These are phyloP conservation scores for Naganishia onofrii DNA, from an alignment of 768 basidiomycete species.

Conservation along the genomic window DNA sequence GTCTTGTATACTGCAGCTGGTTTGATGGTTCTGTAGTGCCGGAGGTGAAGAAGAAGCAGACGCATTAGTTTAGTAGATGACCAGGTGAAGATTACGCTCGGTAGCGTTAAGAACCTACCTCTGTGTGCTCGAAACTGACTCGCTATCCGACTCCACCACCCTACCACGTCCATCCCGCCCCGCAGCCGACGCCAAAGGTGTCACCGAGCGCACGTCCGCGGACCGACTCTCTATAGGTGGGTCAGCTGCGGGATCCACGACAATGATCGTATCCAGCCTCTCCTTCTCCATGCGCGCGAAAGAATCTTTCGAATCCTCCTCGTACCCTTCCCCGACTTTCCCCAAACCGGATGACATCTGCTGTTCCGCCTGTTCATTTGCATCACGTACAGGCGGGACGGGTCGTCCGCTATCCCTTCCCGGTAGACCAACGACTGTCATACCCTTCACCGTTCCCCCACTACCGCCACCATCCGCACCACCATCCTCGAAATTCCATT, in stretches of 20 bases:
- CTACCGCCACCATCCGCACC: too few relatives aligned
- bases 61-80: too few relatives aligned
- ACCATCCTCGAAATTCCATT: constrained; percentile 81
- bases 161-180: not conserved
- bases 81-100: too few relatives aligned
- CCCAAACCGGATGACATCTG: not conserved
- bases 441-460: constrained; percentile 46
- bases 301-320: constrained; percentile 25
- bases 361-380: constrained; percentile 45
- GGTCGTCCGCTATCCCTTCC: constrained; percentile 60
- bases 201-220: not conserved
- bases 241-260: not conserved
- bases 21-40: constrained; percentile 3
- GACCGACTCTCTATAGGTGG: not conserved
- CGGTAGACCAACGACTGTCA: constrained; percentile 59
- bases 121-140: constrained; percentile 13
- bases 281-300: constrained; percentile 44
- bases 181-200: not conserved
- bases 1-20: constrained; percentile 4
- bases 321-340: constrained; percentile 29
- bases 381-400: constrained; percentile 62
- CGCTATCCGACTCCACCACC: not conserved
- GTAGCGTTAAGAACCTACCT: too few relatives aligned
- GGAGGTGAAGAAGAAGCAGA: too few relatives aligned
- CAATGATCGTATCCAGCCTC: constrained; percentile 25